These are phyloP conservation scores for Aspergillus olivimuriae DNA, from an alignment of 495 filamentous ascomycete genomes.

Conservation along the genomic window DNA sequence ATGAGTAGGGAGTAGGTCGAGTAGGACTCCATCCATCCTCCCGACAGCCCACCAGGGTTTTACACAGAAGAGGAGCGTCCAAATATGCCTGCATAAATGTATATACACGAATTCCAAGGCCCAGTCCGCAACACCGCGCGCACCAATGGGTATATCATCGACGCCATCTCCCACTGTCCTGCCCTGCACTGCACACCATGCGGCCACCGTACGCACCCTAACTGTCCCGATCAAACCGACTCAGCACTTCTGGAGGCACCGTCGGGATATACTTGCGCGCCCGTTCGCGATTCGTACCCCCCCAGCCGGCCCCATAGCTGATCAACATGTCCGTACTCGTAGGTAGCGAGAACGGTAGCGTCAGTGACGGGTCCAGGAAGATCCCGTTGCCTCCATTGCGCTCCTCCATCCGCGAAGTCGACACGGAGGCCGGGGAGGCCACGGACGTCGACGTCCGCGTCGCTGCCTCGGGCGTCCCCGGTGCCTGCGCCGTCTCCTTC, in stretches of 20 bases:
- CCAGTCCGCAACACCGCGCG: not conserved
- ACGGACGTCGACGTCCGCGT: conserved; percentile 4
- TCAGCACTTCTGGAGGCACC: conserved; percentile 87
- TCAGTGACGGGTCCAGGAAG: conserved; percentile 81
- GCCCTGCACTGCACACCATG: not conserved
- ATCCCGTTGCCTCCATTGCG: conserved; percentile 45
- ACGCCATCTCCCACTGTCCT: too few species aligned
- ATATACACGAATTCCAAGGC: conserved; percentile 2
- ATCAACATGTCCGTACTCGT: conserved; percentile 97
- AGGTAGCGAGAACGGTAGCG: conserved; percentile 89
- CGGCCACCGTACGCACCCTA: not conserved
- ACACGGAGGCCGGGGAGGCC: conserved; percentile 22
- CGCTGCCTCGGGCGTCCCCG: conserved; percentile 17
- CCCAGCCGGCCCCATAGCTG: conserved; percentile 89
- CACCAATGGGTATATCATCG: conserved; percentile 1
- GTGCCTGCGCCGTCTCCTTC: conserved; percentile 24
- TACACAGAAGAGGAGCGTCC: too few species aligned
- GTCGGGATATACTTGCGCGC: conserved; percentile 96
- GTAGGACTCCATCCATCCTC: too few species aligned
- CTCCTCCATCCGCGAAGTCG: conserved; percentile 24
- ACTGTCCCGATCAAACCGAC: conserved; percentile 67
- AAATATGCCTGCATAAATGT: not conserved
- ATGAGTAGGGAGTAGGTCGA: not conserved
- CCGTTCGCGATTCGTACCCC: conserved; percentile 83
- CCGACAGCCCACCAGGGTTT: too few species aligned